Base-by-base conservation (phyloP, 2,329 filamentous ascomycete species). In the Alternaria atra region DNA sequence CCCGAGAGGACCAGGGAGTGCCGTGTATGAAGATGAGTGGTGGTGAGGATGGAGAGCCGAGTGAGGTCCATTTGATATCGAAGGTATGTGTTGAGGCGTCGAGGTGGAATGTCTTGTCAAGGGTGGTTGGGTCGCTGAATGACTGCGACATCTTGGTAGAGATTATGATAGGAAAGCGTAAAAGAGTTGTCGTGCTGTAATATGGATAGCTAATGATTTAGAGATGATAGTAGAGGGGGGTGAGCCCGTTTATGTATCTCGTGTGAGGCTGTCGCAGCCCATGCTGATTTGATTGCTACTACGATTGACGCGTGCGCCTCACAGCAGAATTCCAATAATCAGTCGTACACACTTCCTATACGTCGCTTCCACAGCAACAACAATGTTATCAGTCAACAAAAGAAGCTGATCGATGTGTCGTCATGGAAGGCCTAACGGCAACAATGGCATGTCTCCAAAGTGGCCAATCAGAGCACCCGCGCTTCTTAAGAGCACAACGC, bases 1-100 rank as follows among this genome's bases (percentile, higher is more conserved):
- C 63, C 15, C 55, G 67, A 12, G 64, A 69, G n/a, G 64, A 64
- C 68, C 68, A 70, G n/a, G 68, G 66, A 2, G 68, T 70, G n/a
- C 68, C 68, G 35, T 70, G 68, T 32, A 70, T 65, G 50, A 69
- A 68, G 46, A 68, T 54, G 5, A 70, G 50, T 20, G 66, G 68
- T 30, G 55, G 63, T 5, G 52, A 57, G 8, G 23, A 23, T 8
- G 53, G 44, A 30, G 48, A 10, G 37, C 68, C 66, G 5, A 70
- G 50, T 2, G 63, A 63, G 5, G 50, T 50, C 66, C 66, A 68
- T 61, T 60, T 64, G 17, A 70, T 51, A 17, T 58, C 27, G 55
- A 54, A 66, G 35, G 17, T 63, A 50, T 70, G 64, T 2, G 64
- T 65, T 35, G 61, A 8, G 30, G 34, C 64, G 40, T 60, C 17